Conservation (phyloP, 306 rosid genomes). For the Prunus mongolica region DNA sequence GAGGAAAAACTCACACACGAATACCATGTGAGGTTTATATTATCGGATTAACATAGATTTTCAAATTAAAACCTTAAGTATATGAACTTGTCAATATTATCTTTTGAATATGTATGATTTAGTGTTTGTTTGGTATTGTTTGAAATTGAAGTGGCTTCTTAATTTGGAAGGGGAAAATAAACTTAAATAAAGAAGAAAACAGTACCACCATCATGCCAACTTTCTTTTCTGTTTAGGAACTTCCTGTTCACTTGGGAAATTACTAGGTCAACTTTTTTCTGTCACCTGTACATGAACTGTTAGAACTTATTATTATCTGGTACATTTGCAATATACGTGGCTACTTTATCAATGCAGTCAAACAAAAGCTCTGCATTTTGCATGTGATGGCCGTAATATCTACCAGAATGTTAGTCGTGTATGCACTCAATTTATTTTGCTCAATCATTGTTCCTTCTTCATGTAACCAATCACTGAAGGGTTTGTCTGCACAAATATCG, state of each 20-base stretch:
- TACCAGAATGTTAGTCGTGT: too few species aligned
- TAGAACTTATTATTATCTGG: background rate
- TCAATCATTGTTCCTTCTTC: background rate
- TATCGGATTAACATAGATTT: too few species aligned
- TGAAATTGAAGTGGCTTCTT: background rate
- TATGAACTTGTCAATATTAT: too few species aligned
- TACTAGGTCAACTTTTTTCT: background rate
- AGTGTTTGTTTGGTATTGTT: background rate
- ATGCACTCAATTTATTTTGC: background rate
- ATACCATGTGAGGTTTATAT: too few species aligned
- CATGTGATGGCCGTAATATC: background rate
- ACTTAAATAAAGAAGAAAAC: background rate
- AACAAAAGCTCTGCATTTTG: slow-evolving; percentile 2
- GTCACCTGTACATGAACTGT: slow-evolving; percentile 1
- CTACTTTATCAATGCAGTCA: background rate
- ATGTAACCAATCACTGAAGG: background rate
- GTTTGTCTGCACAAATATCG: background rate
- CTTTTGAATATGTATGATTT: too few species aligned
- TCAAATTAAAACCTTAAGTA: too few species aligned
- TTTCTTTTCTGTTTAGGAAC: background rate
- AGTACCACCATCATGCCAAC: background rate
- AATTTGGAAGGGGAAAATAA: background rate
- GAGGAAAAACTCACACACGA: too few species aligned
- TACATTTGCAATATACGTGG: background rate
- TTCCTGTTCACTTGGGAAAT: background rate